Evolutionary conservation across 2,329 filamentous ascomycete genomes (phyloP).

Genomic region (Rutstroemia sp.): DNA sequence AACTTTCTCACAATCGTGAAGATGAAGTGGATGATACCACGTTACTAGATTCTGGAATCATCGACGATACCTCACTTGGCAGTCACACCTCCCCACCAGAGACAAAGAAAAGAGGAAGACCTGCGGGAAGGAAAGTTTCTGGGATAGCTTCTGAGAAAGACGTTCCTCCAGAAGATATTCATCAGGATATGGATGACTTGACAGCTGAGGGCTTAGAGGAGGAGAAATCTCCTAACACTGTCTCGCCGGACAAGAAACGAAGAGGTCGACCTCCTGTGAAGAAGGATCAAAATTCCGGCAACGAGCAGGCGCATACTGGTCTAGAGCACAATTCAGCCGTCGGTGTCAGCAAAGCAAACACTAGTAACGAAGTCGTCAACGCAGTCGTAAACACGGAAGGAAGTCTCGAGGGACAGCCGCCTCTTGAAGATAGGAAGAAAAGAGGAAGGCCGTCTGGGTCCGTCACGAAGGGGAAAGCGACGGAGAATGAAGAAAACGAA

Average conservation of each 20-base stretch:
- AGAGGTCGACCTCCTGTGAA: not conserved
- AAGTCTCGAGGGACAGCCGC: not conserved
- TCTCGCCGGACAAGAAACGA: not conserved
- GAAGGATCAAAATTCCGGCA: not conserved
- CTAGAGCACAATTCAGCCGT: not conserved
- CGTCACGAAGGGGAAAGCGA: no score
- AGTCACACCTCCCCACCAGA: not conserved
- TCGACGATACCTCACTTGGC: not conserved
- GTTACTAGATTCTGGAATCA: no score
- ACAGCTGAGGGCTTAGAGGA: not conserved
- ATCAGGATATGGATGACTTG: not conserved
- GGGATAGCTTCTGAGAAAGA: not conserved
- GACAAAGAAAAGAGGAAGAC: not conserved
- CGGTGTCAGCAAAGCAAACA: not conserved
- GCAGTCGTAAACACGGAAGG: not conserved
- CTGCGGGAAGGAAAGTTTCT: not conserved
- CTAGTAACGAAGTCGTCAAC: no score
- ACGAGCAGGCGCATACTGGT: not conserved
- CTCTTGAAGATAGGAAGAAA: constrained; percentile 2
- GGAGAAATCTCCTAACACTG: not conserved
- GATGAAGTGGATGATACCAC: no score
- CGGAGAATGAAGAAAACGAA: not conserved
- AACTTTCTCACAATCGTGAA: no score
- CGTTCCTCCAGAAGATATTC: not conserved
- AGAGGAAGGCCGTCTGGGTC: constrained; percentile 1